Evolutionary conservation across 805 yeast species (phyloP).

Genomic region (Saturnispora hagleri): DNA sequence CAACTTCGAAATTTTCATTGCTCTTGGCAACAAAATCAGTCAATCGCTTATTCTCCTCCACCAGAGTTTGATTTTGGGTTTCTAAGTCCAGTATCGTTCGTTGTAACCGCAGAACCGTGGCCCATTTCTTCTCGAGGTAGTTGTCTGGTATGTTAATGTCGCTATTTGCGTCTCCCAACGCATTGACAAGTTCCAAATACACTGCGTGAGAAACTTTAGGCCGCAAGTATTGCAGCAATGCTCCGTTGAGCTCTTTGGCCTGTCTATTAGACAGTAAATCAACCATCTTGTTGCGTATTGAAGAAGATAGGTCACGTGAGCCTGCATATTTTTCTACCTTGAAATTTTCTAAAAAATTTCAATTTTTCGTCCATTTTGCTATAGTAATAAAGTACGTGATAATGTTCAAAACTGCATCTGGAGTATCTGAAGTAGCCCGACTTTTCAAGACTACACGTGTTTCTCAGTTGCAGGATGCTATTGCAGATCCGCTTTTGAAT

Average conservation of each 20-base stretch:
- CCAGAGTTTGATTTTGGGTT: conserved; percentile 40
- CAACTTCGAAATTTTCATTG: not conserved
- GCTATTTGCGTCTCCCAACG: conserved; percentile 2
- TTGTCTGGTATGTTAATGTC: conserved; percentile 21
- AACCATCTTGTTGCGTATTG: not conserved
- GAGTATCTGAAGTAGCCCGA: conserved; percentile 21
- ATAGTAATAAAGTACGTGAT: not conserved
- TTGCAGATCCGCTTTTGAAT: conserved; percentile 21
- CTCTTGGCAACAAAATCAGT: conserved; percentile 8
- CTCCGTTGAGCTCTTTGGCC: conserved; percentile 26
- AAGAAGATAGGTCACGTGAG: conserved; percentile 2
- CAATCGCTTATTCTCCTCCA: conserved; percentile 27
- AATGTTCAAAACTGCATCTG: conserved; percentile 19
- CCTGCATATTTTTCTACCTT: not conserved
- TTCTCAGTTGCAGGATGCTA: conserved; percentile 27
- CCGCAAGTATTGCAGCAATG: conserved; percentile 26
- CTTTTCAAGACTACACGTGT: conserved; percentile 25
- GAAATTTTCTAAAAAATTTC: not conserved
- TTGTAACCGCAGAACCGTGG: conserved; percentile 74
- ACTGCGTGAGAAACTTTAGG: conserved; percentile 7
- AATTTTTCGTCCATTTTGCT: not conserved
- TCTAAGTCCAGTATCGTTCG: conserved; percentile 65
- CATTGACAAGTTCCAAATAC: not conserved
- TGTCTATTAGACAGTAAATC: conserved; percentile 1
- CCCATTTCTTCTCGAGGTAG: conserved; percentile 72